Conservation (phyloP, 1,139 yeast species). For the Candida sp. region DNA sequence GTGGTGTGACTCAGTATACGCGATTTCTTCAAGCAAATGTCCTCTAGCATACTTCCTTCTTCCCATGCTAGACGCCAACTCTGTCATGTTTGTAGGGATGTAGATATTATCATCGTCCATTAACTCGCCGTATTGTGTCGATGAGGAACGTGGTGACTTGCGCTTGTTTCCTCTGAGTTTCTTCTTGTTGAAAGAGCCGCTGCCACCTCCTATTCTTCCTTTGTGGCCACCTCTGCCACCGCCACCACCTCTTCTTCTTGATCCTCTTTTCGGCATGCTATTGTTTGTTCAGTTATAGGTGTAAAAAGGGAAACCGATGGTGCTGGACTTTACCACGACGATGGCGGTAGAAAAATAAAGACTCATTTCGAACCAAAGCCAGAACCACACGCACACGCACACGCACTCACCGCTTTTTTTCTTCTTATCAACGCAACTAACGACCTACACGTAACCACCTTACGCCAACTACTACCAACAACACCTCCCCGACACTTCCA, state of each 20-base stretch:
- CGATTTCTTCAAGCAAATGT: constrained; percentile 44
- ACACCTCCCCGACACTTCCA: not conserved
- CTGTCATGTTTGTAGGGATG: constrained; percentile 32
- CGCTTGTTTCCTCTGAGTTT: constrained; percentile 17
- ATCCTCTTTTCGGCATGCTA: constrained; percentile 14
- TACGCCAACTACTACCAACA: not conserved
- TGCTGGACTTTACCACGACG: too few relatives aligned
- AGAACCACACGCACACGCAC: too few relatives aligned
- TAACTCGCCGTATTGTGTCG: constrained; percentile 34
- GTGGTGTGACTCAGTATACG: constrained; percentile 46
- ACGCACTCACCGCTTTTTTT: not conserved
- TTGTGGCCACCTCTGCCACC: constrained; percentile 29
- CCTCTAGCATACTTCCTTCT: constrained; percentile 24
- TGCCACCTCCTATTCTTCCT: constrained; percentile 20
- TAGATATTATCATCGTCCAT: constrained; percentile 41
- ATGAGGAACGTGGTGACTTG: constrained; percentile 6
- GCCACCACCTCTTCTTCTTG: constrained; percentile 22
- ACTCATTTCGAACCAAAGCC: not conserved
- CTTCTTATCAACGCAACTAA: not conserved
- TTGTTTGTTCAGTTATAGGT: not conserved
- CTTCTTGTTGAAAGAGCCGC: constrained; percentile 18
- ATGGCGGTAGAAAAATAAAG: not conserved
- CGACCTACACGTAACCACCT: too few relatives aligned
- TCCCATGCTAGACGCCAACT: constrained; percentile 33
- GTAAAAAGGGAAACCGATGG: not conserved